Percentiles rank a stretch among this genome's conserved stretches.
phyloP scores from a whole-genome alignment of 1,284 basidiomycete species.

The Cutaneotrichosporon dermatis region DNA sequence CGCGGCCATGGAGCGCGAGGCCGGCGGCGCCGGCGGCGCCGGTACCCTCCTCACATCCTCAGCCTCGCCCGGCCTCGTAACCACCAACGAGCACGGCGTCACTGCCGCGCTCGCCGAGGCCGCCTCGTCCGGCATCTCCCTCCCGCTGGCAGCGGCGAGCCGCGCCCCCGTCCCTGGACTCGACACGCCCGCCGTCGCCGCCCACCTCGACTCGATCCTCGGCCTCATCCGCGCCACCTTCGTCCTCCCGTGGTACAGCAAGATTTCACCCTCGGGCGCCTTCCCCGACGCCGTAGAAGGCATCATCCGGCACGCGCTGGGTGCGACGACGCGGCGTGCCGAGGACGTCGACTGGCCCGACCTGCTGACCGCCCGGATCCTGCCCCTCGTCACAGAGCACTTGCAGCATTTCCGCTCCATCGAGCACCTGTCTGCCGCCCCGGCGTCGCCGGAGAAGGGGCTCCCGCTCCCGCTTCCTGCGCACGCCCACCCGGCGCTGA shows the following conservation, averaged over 20 bases:
- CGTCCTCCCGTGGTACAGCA: slow-evolving; percentile 76
- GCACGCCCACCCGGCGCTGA: slow-evolving; percentile 68
- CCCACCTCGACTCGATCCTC: slow-evolving; percentile 69
- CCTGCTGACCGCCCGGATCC: slow-evolving; percentile 72
- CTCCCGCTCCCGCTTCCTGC: slow-evolving; percentile 33
- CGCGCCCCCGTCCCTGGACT: slow-evolving; percentile 8
- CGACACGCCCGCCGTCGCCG: slow-evolving; percentile 50
- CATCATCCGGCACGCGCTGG: slow-evolving; percentile 64
- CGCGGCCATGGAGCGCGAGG: not conserved
- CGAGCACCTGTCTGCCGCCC: slow-evolving; percentile 55
- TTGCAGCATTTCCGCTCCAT: slow-evolving; percentile 86
- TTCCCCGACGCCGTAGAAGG: slow-evolving; percentile 80
- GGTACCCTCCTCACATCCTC: too few species aligned
- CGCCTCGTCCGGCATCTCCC: not conserved
- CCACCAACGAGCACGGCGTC: not conserved
- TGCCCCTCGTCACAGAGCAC: slow-evolving; percentile 83
- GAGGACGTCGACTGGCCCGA: slow-evolving; percentile 66
- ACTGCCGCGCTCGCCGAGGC: not conserved
- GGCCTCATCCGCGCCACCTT: slow-evolving; percentile 76
- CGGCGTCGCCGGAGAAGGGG: slow-evolving; percentile 46
- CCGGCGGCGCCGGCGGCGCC: not conserved
- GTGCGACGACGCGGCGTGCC: slow-evolving; percentile 58
- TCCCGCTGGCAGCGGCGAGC: not conserved
- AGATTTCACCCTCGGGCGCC: slow-evolving; percentile 74
- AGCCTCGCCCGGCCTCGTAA: too few species aligned